A percentile compares a stretch with the other conserved stretches of the same genome.
These are phyloP conservation scores for Darksidea phi DNA, from an alignment of 495 filamentous ascomycete species.

Conservation along the genomic window DNA sequence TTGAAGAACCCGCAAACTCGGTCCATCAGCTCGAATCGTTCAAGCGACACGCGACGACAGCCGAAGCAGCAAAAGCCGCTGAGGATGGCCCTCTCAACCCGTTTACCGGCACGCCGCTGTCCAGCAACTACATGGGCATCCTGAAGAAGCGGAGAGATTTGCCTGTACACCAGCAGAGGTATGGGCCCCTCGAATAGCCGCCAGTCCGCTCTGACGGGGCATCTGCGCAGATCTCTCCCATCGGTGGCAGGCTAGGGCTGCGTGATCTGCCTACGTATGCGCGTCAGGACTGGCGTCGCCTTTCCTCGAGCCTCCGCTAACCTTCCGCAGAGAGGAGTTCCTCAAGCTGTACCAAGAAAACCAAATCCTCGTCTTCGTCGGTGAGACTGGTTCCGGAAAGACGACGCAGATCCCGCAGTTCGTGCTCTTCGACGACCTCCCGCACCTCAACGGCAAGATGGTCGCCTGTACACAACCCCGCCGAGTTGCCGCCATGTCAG, in stretches of 20 bases:
- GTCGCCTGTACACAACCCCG: slow-evolving; percentile 98
- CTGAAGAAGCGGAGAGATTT: slow-evolving; percentile 78
- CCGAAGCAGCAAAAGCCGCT: slow-evolving; percentile 64
- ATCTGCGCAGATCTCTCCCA: background rate
- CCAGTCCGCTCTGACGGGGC: slow-evolving; percentile 3
- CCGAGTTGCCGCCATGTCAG: slow-evolving; percentile 97
- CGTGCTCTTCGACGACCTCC: slow-evolving; percentile 93
- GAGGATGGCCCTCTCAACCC: slow-evolving; percentile 85
- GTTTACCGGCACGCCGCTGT: slow-evolving; percentile 73
- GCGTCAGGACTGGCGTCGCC: background rate
- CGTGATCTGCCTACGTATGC: background rate
- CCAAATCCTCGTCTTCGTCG: slow-evolving; percentile 96
- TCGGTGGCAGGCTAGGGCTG: background rate
- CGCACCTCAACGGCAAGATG: slow-evolving; percentile 78
- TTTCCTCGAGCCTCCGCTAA: slow-evolving; percentile 5
- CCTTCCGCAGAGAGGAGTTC: slow-evolving; percentile 73
- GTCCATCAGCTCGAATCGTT: slow-evolving; percentile 59
- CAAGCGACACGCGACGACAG: slow-evolving; percentile 77
- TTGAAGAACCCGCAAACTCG: slow-evolving; percentile 44
- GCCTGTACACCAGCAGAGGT: slow-evolving; percentile 88
- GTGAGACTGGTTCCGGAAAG: slow-evolving; percentile 98
- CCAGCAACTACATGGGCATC: slow-evolving; percentile 83
- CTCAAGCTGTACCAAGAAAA: slow-evolving; percentile 84
- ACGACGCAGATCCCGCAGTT: slow-evolving; percentile 99
- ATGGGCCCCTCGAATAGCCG: slow-evolving; percentile 26